phyloP scores from a whole-genome alignment of 805 yeast genomes.

The Metschnikowia lunata region DNA sequence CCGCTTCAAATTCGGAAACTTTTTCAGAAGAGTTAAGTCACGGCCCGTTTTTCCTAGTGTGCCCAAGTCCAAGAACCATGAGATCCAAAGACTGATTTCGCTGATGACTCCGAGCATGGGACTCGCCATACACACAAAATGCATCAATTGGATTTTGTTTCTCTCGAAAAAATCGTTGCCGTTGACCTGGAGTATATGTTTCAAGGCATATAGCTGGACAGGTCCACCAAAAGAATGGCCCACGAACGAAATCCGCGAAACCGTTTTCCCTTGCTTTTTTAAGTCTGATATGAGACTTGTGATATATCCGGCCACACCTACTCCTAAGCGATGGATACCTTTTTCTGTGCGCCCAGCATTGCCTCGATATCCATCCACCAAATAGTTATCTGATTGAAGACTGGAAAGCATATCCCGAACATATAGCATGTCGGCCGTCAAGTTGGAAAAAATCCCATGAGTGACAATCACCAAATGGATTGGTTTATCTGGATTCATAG shows the following conservation, averaged over 20 bases:
- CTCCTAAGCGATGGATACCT: conserved; percentile 37
- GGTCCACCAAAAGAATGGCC: conserved; percentile 45
- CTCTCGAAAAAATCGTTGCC: conserved; percentile 29
- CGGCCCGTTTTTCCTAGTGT: conserved; percentile 44
- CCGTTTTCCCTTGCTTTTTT: conserved; percentile 11
- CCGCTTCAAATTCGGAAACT: conserved; percentile 21
- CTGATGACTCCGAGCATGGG: conserved; percentile 41
- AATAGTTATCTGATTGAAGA: conserved; percentile 27
- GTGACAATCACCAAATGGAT: conserved; percentile 40
- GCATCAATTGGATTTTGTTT: conserved; percentile 26
- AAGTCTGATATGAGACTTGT: conserved; percentile 24
- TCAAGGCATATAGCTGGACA: conserved; percentile 39
- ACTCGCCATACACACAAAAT: conserved; percentile 38
- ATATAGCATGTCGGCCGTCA: conserved; percentile 43
- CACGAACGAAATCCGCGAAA: conserved; percentile 35
- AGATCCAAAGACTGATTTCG: conserved; percentile 36
- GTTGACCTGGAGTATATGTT: conserved; percentile 28
- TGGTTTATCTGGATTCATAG: conserved; percentile 24
- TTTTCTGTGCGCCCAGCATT: conserved; percentile 42
- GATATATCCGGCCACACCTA: conserved; percentile 26
- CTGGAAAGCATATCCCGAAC: conserved; percentile 29
- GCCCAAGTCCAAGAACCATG: conserved; percentile 42
- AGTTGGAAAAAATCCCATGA: conserved; percentile 42
- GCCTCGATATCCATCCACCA: conserved; percentile 36
- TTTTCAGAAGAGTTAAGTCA: conserved; percentile 37